phyloP scores from a whole-genome alignment of 1,284 basidiomycete species.

The Trametes pubescens region DNA sequence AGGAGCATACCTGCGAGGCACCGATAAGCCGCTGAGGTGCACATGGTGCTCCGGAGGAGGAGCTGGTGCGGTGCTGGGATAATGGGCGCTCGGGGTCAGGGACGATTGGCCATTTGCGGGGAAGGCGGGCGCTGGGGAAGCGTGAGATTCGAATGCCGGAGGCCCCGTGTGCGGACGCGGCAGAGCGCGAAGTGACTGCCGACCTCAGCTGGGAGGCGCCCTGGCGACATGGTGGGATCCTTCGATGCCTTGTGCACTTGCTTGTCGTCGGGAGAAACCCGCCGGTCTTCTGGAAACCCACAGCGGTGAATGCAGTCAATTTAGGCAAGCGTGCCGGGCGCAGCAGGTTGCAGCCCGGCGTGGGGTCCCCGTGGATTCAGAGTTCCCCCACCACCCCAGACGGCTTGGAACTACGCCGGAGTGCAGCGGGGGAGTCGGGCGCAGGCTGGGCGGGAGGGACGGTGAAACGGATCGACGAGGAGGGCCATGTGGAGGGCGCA shows the following conservation, averaged over 20 bases:
- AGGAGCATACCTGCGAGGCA: background rate
- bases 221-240: slow-evolving; percentile 14
- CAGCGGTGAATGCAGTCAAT: slow-evolving; percentile 21
- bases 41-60: slow-evolving; percentile 13
- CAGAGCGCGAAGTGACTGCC: slow-evolving; percentile 25
- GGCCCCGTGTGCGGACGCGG: slow-evolving; percentile 18
- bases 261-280: slow-evolving; percentile 14
- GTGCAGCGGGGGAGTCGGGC: background rate
- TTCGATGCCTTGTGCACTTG: slow-evolving; percentile 22
- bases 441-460: background rate
- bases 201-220: slow-evolving; percentile 21
- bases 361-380: slow-evolving; percentile 12
- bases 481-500: slow-evolving; percentile 20
- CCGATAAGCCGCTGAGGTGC: slow-evolving; percentile 1
- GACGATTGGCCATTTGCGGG: slow-evolving; percentile 20
- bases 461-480: slow-evolving; percentile 27
- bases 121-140: slow-evolving; percentile 1
- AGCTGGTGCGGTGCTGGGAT: slow-evolving; percentile 14
- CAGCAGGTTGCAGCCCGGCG: background rate
- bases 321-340: slow-evolving; percentile 21
- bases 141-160: slow-evolving; percentile 7
- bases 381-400: background rate
- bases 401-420: background rate
- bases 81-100: slow-evolving; percentile 23
- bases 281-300: slow-evolving; percentile 25